Conservation (phyloP, 2,329 filamentous ascomycete genomes). For the Mycosphaerella arachidis region DNA sequence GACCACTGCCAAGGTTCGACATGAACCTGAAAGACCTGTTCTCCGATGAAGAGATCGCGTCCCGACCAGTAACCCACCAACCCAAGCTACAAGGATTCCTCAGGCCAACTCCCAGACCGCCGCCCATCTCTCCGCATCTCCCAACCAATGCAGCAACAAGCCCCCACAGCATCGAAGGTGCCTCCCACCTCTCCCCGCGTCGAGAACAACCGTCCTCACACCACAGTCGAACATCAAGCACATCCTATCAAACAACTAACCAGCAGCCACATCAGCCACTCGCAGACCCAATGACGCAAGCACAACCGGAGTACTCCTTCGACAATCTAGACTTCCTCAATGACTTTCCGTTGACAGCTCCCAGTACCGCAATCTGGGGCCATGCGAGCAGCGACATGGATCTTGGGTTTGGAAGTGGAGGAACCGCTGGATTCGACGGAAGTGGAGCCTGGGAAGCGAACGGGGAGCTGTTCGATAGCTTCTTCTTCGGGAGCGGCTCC, state of each 20-base stretch:
- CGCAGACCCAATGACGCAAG: constrained; percentile 17
- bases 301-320: constrained; percentile 28
- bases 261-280: constrained; percentile 23
- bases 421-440: constrained; percentile 17
- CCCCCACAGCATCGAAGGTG: constrained; percentile 14
- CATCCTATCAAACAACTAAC: constrained; percentile 30
- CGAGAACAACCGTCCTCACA: neutral
- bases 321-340: constrained; percentile 54
- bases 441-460: constrained; percentile 52
- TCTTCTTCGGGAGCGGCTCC: constrained; percentile 59
- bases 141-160: constrained; percentile 14
- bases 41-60: constrained; percentile 39
- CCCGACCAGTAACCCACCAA: constrained; percentile 30
- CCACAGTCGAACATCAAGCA: constrained; percentile 3
- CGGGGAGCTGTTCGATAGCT: constrained; percentile 59
- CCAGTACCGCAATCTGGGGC: constrained; percentile 28
- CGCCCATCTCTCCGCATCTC: constrained; percentile 14
- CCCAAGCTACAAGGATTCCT: constrained; percentile 16
- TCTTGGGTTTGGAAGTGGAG: constrained; percentile 49
- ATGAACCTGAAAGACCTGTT: constrained; percentile 53
- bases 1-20: constrained; percentile 51
- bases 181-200: constrained; percentile 5
- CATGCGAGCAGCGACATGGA: constrained; percentile 43
- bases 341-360: constrained; percentile 45
- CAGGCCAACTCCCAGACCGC: constrained; percentile 24